These are phyloP conservation scores for Iberis pinnata DNA, from an alignment of 345 rosid species.

Conservation along the genomic window DNA sequence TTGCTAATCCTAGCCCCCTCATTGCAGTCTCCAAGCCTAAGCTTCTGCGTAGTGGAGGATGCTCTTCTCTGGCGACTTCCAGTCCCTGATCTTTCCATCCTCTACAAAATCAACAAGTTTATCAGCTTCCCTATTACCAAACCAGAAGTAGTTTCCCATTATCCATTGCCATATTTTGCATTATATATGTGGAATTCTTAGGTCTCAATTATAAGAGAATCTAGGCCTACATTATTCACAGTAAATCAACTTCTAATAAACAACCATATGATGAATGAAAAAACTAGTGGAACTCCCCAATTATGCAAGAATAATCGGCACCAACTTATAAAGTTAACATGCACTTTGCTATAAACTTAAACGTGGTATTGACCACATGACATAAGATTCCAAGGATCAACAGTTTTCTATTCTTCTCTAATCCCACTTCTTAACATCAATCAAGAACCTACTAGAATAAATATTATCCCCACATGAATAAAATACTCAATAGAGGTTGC, in stretches of 20 bases:
- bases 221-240: conserved; percentile 26
- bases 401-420: conserved; percentile 30
- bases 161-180: conserved; percentile 2
- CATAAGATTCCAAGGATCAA: conserved; percentile 31
- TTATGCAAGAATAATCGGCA: conserved; percentile 27
- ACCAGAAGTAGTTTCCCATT: background rate
- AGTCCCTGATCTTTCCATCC: conserved; percentile 79
- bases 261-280: conserved; percentile 21
- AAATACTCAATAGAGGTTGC: conserved; percentile 21
- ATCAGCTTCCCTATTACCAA: conserved; percentile 13
- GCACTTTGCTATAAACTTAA: conserved; percentile 7
- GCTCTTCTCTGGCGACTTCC: conserved; percentile 71
- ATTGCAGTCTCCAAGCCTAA: conserved; percentile 49
- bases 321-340: conserved; percentile 24
- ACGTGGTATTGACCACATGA: conserved; percentile 25
- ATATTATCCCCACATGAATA: no score
- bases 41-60: conserved; percentile 53
- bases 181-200: background rate
- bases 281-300: conserved; percentile 15
- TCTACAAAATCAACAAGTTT: conserved; percentile 37
- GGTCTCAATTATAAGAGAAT: conserved; percentile 25
- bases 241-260: conserved; percentile 24
- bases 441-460: conserved; percentile 11
- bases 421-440: conserved; percentile 36
- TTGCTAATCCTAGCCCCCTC: conserved; percentile 53